Evolutionary conservation across 2,329 filamentous ascomycete species (phyloP).

Genomic region (Colletotrichum abscissum): DNA sequence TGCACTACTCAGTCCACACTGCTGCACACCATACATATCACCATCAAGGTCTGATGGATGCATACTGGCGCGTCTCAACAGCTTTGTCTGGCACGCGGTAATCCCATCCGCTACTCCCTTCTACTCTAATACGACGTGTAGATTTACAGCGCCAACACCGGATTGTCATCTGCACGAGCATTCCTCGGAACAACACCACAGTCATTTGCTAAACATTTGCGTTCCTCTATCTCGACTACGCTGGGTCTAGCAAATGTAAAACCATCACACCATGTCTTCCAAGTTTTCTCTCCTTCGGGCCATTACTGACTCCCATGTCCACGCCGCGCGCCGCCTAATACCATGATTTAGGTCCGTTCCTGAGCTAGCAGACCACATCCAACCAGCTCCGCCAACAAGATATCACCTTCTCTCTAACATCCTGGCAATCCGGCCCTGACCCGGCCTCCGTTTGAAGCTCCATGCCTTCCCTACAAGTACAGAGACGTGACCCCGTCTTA

Average conservation of each 20-base stretch:
- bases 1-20: neutral
- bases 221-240: too few relatives aligned
- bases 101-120: neutral
- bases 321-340: neutral
- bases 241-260: neutral
- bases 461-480: conserved; percentile 11
- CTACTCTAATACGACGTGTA: conserved; percentile 1
- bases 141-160: neutral
- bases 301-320: neutral
- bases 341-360: conserved; percentile 21
- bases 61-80: conserved; percentile 8
- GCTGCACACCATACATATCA: neutral
- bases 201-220: neutral
- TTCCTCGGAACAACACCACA: conserved; percentile 7
- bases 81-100: neutral
- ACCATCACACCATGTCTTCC: neutral
- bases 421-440: conserved; percentile 4
- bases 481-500: neutral
- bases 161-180: conserved; percentile 9
- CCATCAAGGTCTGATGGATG: neutral
- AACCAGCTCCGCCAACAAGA: neutral
- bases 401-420: neutral
- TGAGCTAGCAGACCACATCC: conserved; percentile 20
- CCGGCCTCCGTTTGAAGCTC: conserved; percentile 5
- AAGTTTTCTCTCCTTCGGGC: neutral